Base-by-base conservation (phyloP, 805 yeast species). In the Sugiyamaella chiloensis region DNA sequence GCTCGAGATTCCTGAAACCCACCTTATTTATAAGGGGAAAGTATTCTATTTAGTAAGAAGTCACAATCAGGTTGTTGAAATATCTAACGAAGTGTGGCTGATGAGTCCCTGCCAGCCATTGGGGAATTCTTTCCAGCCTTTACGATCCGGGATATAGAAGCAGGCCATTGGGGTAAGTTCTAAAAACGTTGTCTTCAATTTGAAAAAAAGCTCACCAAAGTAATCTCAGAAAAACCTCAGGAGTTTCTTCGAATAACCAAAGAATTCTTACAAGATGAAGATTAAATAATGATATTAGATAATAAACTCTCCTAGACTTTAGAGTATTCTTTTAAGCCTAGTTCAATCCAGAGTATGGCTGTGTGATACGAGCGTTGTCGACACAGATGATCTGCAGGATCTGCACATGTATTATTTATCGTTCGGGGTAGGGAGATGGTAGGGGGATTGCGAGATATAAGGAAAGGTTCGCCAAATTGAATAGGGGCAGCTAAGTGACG, bases 141-240 rank as follows among this genome's bases (percentile, higher is more conserved):
- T 60, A 85, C 80, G 51, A 67, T 86, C 11, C 71, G 77, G 39
- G 96, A 85, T 59, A 70, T 93, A 20, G 83, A 87, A 16, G 79
- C 90, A 0, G 96, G 96, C 1, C 99, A 91, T 65, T 91, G 97
- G 96, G 55, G 62, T 59, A 51, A 32, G 61, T 56, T 30, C n/a
- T 11, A 4, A 31, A 12, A 11, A 32, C 3, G 5, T 7, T 24
- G 19, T 16, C 17, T 29, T 17, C n/a, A 26, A 29, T 21, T 35
- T 27, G 3, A 17, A 5, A 16, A n/a, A 14, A 21, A 20, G 11
- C 24, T 32, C 16, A 24, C 46, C 41, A 7, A 12, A 50, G 78
- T 90, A 12, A 87, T 87, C 54, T 79, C 87, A 34, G 97, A 91
- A 60, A 83, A 84, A 55, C 96, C 98, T 0, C 57, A 70, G 5